Evolutionary conservation across 2,329 filamentous ascomycete species (phyloP).

Genomic region (Waltergamsia citrina): DNA sequence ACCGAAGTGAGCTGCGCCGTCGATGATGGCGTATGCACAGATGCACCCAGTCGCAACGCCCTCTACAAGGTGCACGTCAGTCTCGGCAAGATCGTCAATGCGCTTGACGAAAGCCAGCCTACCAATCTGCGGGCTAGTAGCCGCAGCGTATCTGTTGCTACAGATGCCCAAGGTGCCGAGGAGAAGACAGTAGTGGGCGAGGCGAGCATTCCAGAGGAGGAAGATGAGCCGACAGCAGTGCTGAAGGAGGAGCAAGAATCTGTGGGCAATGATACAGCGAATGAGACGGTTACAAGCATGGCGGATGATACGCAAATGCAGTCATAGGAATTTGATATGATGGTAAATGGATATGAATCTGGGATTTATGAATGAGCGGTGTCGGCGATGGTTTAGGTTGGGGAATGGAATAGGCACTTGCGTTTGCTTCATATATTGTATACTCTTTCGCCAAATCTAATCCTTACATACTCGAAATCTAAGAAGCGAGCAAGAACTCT

Average conservation of each 20-base stretch:
- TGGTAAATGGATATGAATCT: too few relatives aligned
- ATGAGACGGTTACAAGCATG: neutral
- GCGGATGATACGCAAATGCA: neutral
- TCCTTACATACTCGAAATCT: too few relatives aligned
- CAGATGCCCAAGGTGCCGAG: constrained; percentile 19
- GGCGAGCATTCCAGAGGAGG: constrained; percentile 34
- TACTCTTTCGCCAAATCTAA: too few relatives aligned
- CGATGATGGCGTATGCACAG: constrained; percentile 49
- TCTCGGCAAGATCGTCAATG: constrained; percentile 58
- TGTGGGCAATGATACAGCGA: too few relatives aligned
- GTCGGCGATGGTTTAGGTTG: too few relatives aligned
- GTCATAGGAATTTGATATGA: too few relatives aligned
- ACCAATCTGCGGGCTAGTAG: constrained; percentile 9
- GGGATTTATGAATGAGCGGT: too few relatives aligned
- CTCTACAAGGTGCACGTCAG: constrained; percentile 60
- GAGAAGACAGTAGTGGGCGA: constrained; percentile 31
- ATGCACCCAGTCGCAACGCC: constrained; percentile 52
- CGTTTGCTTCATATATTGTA: too few relatives aligned
- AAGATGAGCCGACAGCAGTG: constrained; percentile 27
- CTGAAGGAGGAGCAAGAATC: constrained; percentile 15
- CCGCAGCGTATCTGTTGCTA: constrained; percentile 1
- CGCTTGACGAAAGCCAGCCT: constrained; percentile 35
- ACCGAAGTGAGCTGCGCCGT: constrained; percentile 51
- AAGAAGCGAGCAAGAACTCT: too few relatives aligned
- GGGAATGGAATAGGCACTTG: too few relatives aligned